Evolutionary conservation across 2,329 filamentous ascomycete genomes (phyloP).

Genomic region (Ophiostoma populinum): DNA sequence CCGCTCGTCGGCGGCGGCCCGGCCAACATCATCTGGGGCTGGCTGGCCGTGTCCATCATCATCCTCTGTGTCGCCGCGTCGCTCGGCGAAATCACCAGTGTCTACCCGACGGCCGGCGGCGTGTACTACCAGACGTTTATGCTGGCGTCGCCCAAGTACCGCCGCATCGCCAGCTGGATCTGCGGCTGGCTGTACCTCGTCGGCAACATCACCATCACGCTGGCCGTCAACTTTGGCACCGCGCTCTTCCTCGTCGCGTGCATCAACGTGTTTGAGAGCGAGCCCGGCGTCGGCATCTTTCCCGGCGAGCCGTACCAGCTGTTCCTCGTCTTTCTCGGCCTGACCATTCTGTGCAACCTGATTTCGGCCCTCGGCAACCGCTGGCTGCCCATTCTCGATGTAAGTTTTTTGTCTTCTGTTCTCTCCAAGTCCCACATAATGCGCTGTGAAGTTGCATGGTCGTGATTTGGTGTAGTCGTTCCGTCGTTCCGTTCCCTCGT

Average conservation of each 20-base stretch:
- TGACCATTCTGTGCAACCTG: not conserved
- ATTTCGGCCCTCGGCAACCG: not conserved
- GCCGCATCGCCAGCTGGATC: slow-evolving; percentile 1
- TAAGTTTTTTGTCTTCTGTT: not conserved
- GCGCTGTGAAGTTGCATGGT: slow-evolving; percentile 1
- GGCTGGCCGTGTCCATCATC: not conserved
- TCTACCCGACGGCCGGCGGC: slow-evolving; percentile 1
- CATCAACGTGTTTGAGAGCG: slow-evolving; percentile 3
- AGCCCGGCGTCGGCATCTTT: slow-evolving; percentile 2
- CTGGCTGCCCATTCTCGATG: slow-evolving; percentile 3
- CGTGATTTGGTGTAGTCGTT: not conserved
- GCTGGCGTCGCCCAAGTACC: not conserved
- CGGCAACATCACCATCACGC: slow-evolving; percentile 3
- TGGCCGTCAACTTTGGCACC: slow-evolving; percentile 1
- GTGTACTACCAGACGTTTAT: slow-evolving; percentile 3
- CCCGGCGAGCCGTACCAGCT: slow-evolving; percentile 2
- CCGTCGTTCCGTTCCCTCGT: not conserved
- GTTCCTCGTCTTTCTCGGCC: slow-evolving; percentile 1
- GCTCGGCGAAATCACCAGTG: slow-evolving; percentile 1
- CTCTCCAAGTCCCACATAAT: not conserved
- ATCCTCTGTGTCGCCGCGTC: slow-evolving; percentile 1
- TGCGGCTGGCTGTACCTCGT: slow-evolving; percentile 1
- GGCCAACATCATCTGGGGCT: slow-evolving; percentile 2
- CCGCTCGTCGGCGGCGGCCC: slow-evolving; percentile 1
- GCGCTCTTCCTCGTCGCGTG: slow-evolving; percentile 2